A percentile compares a stretch with the other conserved stretches of the same genome.
phyloP scores from a whole-genome alignment of 1,284 basidiomycete genomes.

The Rhodotorula sp. region DNA sequence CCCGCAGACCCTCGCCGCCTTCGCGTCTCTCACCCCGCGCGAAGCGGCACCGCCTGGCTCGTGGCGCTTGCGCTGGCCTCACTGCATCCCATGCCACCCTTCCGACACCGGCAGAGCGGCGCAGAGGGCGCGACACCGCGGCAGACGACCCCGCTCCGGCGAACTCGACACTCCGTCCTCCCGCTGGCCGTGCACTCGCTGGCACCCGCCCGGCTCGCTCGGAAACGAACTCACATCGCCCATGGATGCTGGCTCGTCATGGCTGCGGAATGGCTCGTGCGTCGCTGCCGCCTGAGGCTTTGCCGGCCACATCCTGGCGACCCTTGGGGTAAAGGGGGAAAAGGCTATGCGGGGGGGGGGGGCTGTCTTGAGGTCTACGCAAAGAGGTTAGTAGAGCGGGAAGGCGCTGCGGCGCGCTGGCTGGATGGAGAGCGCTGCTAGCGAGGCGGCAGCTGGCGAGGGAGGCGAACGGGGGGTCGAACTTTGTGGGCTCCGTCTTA shows the following conservation, averaged over 20 bases:
- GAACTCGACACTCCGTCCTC: neutral
- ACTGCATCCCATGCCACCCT: too few relatives aligned
- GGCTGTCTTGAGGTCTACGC: too few relatives aligned
- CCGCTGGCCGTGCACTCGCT: neutral
- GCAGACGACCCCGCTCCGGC: neutral
- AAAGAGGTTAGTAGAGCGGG: too few relatives aligned
- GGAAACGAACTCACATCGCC: constrained; percentile 23
- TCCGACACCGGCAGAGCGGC: too few relatives aligned
- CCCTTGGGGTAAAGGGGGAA: too few relatives aligned
- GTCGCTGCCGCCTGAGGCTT: constrained; percentile 20
- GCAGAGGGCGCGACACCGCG: neutral
- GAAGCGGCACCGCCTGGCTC: neutral
- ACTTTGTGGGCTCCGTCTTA: too few relatives aligned
- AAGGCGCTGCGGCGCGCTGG: too few relatives aligned
- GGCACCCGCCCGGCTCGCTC: neutral
- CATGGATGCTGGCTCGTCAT: constrained; percentile 31
- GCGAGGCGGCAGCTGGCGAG: too few relatives aligned
- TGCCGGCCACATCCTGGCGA: constrained; percentile 10
- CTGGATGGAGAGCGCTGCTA: too few relatives aligned
- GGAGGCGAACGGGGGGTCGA: too few relatives aligned
- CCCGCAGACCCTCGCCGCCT: neutral
- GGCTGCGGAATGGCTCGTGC: constrained; percentile 25
- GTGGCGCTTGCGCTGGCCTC: neutral
- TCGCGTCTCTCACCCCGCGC: neutral
- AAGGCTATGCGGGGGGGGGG: too few relatives aligned